Percentiles rank a stretch among this genome's conserved stretches.
These are phyloP conservation scores for Beauveria sp. DNA, from an alignment of 2,329 filamentous ascomycete species.

Conservation along the genomic window DNA sequence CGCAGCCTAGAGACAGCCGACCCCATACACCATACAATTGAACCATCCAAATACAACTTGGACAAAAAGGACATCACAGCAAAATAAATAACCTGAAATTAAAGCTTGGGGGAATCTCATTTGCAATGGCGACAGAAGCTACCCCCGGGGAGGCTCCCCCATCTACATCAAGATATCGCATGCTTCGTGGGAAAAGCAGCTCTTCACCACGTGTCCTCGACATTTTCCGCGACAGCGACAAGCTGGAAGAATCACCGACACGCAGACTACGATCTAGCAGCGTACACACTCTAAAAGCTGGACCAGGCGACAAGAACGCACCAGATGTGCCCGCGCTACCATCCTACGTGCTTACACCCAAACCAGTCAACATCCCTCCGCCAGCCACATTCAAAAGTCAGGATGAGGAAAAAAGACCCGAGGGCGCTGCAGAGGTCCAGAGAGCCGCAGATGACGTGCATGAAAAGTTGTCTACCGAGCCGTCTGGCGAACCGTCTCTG, in stretches of 20 bases:
- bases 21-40: neutral
- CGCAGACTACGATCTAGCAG: slow-evolving; percentile 21
- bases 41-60: neutral
- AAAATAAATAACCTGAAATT: neutral
- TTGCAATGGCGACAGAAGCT: slow-evolving; percentile 15
- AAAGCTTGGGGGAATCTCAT: neutral
- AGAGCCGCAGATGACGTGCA: neutral
- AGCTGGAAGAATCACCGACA: slow-evolving; percentile 9
- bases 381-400: slow-evolving; percentile 13
- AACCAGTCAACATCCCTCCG: slow-evolving; percentile 20
- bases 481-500: neutral
- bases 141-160: slow-evolving; percentile 7
- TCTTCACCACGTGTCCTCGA: slow-evolving; percentile 23
- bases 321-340: slow-evolving; percentile 19
- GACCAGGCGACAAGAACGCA: slow-evolving; percentile 11
- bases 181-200: slow-evolving; percentile 28
- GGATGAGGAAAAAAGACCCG: slow-evolving; percentile 4
- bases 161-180: slow-evolving; percentile 25
- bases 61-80: neutral
- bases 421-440: neutral
- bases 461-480: slow-evolving; percentile 9
- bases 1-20: neutral
- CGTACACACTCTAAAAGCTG: slow-evolving; percentile 15
- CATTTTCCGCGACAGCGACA: slow-evolving; percentile 20
- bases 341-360: slow-evolving; percentile 22